Evolutionary conservation across 352 stramenopile genomes (phyloP), one percentile per base, ranked within the genome.

Genomic region (Globisporangium okanoganense): DNA sequence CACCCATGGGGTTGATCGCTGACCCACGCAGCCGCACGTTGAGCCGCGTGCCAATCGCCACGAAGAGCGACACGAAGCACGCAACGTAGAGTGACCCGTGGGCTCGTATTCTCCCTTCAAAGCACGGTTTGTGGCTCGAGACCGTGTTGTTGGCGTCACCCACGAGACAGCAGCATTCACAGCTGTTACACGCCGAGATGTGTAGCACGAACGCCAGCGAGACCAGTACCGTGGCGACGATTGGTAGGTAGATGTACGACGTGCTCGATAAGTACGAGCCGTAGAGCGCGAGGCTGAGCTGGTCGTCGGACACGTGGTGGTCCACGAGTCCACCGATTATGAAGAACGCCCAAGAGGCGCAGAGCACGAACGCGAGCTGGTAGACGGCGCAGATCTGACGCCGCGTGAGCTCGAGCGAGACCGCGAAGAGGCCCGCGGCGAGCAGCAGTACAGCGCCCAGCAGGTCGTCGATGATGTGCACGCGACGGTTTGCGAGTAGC

Each of bases 381-480:
- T 89, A 79, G 6, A 92, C 71, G 2, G 78, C 75, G 55, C 80
- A 88, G 50, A 90, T 73, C 36, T 80, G 77, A 13, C 82, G 71
- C 13, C 84, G 71, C 10, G 84, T 92, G 64, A 94, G 81, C 29
- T 94, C 84, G 4, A 94, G 58, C 31, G 86, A 59, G 22, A 85
- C 49, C 9, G 47, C 67, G 33, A 91, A 78, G 2, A 62, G 72
- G 2, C 78, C 66, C 0, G 75, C 71, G 12, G 76, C 76, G 12
- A 92, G 68, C 25, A 94, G 60, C 10, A 92, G 60, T 27, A 94
- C 70, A 3, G 72, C 72, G 5, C 82, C 82, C 25, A 94, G 70
- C 25, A 94, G 61, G 50, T 94, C 82, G 54, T 94, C 73, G 40
- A 94, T 88, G 65, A 90, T 82, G 64, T 82, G 72, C 14, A 90